Base-by-base conservation (phyloP, 257 asterid species). In the Salvia rosmarinus region DNA sequence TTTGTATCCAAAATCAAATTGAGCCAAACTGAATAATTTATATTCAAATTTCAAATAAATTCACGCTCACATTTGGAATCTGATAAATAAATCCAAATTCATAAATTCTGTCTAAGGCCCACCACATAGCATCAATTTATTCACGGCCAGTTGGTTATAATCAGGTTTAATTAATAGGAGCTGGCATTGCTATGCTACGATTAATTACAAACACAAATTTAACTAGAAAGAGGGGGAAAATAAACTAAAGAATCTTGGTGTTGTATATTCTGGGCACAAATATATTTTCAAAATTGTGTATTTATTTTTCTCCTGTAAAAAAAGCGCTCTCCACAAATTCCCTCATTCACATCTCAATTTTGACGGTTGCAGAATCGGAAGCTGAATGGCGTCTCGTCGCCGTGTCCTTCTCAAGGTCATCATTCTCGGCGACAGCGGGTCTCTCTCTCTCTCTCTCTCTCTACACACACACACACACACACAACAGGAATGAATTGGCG, bases 401-500 rank as follows among this genome's bases (percentile, higher is more conserved):
- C 81, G 83, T 62, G 78, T 78, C 58, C 80, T 83, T 57, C 85
- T 80, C 78, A 83, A 80, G 66, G 83, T 80, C 70, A 80, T 80
- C 68, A 80, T 83, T 62, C 85, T 83, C 81, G 85, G 87, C 75
- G 85, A 83, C 75, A 80, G 85, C 83, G 85, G 87, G 87, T 83
- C 19, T 47, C 64, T n/a, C n/a, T n/a, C n/a, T n/a, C n/a, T n/a
- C n/a, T n/a, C n/a, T 56, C 66, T 4, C 32, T 47, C 50, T 43
- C 50, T 51, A 25, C 8, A 12, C 17, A 34, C 52, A 14, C 57
- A 13, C 64, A 12, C 35, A 13, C 6, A 13, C 77, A 13, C 59
- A 19, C 70, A 32, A 34, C 52, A 66, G 32, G 42, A 49, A 20
- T 21, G 6, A 37, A 37, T 5, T 5, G 11, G 19, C 40, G 19